A percentile compares a stretch with the other conserved stretches of the same genome.
Evolutionary conservation across 257 asterid genomes (phyloP).

Genomic region (Knoxia roxburghii): DNA sequence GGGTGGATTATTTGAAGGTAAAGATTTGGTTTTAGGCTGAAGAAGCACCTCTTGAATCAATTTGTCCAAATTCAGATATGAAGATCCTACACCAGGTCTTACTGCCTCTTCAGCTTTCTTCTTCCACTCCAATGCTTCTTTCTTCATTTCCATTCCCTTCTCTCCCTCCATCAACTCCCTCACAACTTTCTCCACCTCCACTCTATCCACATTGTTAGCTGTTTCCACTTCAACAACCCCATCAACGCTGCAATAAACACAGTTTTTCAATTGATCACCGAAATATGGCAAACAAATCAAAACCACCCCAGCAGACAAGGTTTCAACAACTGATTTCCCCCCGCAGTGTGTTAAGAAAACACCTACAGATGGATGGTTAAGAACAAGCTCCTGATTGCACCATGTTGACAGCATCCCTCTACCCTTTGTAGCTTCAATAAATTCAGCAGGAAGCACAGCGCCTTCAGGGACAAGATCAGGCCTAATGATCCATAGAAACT

Average conservation of each 20-base stretch:
- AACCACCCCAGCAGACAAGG: constrained; percentile 5
- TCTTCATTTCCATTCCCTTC: constrained; percentile 15
- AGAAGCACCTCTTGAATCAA: constrained; percentile 16
- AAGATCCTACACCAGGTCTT: constrained; percentile 14
- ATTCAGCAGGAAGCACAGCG: background rate
- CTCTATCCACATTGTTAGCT: constrained; percentile 8
- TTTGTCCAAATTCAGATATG: constrained; percentile 16
- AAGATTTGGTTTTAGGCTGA: background rate
- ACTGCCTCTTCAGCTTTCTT: constrained; percentile 11
- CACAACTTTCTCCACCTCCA: constrained; percentile 13
- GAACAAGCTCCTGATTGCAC: constrained; percentile 20
- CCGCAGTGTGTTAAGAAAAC: constrained; percentile 21
- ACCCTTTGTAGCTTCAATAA: background rate
- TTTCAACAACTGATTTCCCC: constrained; percentile 16
- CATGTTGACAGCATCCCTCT: constrained; percentile 5
- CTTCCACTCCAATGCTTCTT: constrained; percentile 13
- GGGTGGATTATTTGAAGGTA: background rate
- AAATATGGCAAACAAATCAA: constrained; percentile 21
- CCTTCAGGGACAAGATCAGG: constrained; percentile 16
- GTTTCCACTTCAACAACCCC: constrained; percentile 16
- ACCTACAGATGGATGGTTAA: constrained; percentile 12
- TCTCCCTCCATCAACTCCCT: constrained; percentile 17
- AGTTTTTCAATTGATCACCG: constrained; percentile 3
- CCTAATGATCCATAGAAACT: constrained; percentile 16
- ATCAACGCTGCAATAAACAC: constrained; percentile 1